Evolutionary conservation across 2,329 filamentous ascomycete genomes (phyloP).

Genomic region (Dothistroma pini): DNA sequence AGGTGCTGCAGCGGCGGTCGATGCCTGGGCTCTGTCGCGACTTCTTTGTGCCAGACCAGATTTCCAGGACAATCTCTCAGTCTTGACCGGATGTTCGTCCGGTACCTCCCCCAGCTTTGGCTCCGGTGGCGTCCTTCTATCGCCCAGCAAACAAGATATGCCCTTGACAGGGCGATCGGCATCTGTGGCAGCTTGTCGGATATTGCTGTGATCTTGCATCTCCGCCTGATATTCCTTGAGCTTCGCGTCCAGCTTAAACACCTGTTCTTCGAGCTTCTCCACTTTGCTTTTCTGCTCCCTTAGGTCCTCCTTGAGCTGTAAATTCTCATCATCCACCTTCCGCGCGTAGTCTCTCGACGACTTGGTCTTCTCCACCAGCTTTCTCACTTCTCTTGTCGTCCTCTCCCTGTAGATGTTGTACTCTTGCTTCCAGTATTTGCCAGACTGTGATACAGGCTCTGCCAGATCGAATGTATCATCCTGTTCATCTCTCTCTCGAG

Average conservation of each 20-base stretch:
- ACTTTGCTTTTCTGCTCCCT: slow-evolving; percentile 66
- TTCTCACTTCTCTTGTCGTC: slow-evolving; percentile 70
- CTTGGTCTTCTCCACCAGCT: slow-evolving; percentile 74
- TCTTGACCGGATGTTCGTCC: background rate
- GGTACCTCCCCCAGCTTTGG: background rate
- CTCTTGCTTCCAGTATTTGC: slow-evolving; percentile 75
- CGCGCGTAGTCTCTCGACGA: slow-evolving; percentile 74
- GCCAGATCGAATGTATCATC: slow-evolving; percentile 69
- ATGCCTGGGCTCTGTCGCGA: slow-evolving; percentile 1
- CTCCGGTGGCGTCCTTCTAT: background rate
- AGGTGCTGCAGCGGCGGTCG: background rate
- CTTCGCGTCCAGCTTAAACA: slow-evolving; percentile 58
- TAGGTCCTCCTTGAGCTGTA: slow-evolving; percentile 62
- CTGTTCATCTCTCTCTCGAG: slow-evolving; percentile 44
- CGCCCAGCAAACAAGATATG: background rate
- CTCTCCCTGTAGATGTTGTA: slow-evolving; percentile 71
- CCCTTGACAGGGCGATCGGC: slow-evolving; percentile 7
- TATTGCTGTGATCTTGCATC: slow-evolving; percentile 14
- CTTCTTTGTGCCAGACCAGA: background rate
- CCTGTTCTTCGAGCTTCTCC: slow-evolving; percentile 59
- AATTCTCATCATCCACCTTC: slow-evolving; percentile 70
- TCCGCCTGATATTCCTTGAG: slow-evolving; percentile 45
- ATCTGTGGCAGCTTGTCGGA: slow-evolving; percentile 7
- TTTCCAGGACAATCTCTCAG: slow-evolving; percentile 3
- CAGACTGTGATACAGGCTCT: slow-evolving; percentile 70